phyloP scores from a whole-genome alignment of 2,329 filamentous ascomycete genomes.

The Eutypella sp. region DNA sequence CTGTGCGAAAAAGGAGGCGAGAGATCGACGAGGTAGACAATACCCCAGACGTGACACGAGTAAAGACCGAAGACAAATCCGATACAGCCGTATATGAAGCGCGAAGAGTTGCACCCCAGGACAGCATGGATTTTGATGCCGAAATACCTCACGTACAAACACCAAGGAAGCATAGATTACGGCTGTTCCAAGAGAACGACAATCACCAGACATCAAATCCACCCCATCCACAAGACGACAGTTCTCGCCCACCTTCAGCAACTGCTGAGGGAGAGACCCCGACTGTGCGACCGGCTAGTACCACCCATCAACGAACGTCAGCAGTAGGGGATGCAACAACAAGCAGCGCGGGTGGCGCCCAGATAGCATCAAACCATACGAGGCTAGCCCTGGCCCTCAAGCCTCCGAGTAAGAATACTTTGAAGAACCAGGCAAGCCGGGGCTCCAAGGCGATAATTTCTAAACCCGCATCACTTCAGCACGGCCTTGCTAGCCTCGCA shows the following conservation, averaged over 20 bases:
- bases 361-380: no score
- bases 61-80: constrained; percentile 41
- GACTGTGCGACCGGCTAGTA: not conserved
- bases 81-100: constrained; percentile 24
- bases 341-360: not conserved
- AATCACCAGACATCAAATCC: not conserved
- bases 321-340: not conserved
- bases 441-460: constrained; percentile 2
- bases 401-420: constrained; percentile 1
- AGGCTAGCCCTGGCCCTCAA: constrained; percentile 4
- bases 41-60: constrained; percentile 20
- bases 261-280: not conserved
- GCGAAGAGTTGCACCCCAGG: constrained; percentile 35
- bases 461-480: constrained; percentile 3
- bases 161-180: constrained; percentile 31
- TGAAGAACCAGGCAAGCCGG: not conserved
- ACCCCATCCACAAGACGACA: not conserved
- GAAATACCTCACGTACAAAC: constrained; percentile 39
- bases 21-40: constrained; percentile 18
- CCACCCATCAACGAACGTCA: not conserved
- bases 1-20: constrained; percentile 43
- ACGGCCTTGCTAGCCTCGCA: constrained; percentile 16
- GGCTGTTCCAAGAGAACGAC: constrained; percentile 4
- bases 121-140: constrained; percentile 58
- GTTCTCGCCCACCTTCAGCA: not conserved